Percentiles rank a stretch among this genome's conserved stretches.
phyloP scores from a whole-genome alignment of 345 rosid genomes.

The Pugionium cornutum region DNA sequence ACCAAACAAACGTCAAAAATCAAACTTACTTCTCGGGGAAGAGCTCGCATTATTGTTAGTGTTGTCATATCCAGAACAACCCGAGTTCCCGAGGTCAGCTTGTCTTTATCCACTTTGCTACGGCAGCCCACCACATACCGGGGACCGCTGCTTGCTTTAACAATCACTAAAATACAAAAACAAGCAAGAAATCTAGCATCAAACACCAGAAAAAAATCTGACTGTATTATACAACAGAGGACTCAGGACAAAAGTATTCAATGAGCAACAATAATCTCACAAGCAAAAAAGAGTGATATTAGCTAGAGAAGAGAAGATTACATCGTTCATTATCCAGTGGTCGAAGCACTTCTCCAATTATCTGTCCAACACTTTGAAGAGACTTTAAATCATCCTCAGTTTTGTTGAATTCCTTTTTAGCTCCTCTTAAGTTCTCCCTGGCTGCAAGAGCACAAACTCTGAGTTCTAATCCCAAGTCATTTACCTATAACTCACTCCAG shows the following conservation, averaged over 20 bases:
- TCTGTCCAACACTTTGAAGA: constrained; percentile 99
- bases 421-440: constrained; percentile 71
- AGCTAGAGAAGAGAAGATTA: neutral
- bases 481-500: neutral
- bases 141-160: constrained; percentile 62
- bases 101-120: constrained; percentile 58
- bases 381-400: constrained; percentile 98
- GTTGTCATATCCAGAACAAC: constrained; percentile 65
- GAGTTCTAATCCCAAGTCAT: neutral
- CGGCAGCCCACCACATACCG: constrained; percentile 65
- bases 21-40: constrained; percentile 51
- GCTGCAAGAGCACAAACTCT: constrained; percentile 48
- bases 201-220: too few relatives aligned
- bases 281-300: neutral
- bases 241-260: neutral
- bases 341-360: constrained; percentile 96
- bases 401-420: constrained; percentile 94
- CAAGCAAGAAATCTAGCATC: neutral
- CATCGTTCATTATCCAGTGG: constrained; percentile 90
- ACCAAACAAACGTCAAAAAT: neutral
- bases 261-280: neutral
- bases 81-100: constrained; percentile 55
- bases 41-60: constrained; percentile 57
- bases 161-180: constrained; percentile 45
- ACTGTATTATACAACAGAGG: too few relatives aligned